A percentile compares a stretch with the other conserved stretches of the same genome.
phyloP scores from a whole-genome alignment of 305 asterid species.

The Solanum hybrid region DNA sequence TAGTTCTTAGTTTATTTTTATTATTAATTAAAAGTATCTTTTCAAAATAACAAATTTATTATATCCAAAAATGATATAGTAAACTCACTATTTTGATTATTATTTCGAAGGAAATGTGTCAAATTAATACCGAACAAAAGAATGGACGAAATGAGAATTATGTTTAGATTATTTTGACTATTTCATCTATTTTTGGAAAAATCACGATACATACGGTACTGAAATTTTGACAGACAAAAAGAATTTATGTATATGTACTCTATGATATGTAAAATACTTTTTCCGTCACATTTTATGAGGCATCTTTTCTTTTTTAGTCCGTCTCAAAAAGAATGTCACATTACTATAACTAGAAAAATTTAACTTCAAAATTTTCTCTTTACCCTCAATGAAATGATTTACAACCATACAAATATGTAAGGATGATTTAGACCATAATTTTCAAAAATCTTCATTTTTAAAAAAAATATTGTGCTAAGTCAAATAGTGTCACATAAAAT shows the following conservation, averaged over 20 bases:
- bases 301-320: no score
- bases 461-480: no score
- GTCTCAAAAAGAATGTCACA: no score
- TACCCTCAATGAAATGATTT: neutral
- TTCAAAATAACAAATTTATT: neutral
- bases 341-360: no score
- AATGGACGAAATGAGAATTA: neutral
- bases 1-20: neutral
- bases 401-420: no score
- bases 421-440: no score
- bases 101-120: neutral
- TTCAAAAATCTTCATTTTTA: no score
- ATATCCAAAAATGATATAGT: neutral
- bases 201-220: no score
- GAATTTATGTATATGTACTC: neutral
- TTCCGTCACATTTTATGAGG: no score
- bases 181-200: neutral
- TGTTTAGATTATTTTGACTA: neutral
- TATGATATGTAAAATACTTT: neutral
- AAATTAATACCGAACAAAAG: neutral
- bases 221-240: neutral
- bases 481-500: no score
- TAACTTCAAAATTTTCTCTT: no score
- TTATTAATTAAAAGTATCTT: neutral
- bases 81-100: neutral